Percentiles rank a stretch among this genome's conserved stretches.
Evolutionary conservation across 129 eudicot genomes (phyloP).

Genomic region (Calendula officinalis): DNA sequence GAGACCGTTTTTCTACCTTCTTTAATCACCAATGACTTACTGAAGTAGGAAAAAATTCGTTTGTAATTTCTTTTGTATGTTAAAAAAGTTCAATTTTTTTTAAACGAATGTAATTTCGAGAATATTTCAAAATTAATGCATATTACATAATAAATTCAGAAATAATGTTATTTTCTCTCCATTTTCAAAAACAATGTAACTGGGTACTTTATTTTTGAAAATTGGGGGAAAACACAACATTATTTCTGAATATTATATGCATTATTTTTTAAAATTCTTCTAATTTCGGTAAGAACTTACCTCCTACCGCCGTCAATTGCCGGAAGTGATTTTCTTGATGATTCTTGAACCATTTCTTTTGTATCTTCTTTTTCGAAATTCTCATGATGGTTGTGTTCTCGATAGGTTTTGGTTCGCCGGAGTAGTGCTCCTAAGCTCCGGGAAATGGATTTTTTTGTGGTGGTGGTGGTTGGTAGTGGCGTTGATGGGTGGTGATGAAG

Average conservation of each 20-base stretch:
- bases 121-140: too few species aligned
- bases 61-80: neutral
- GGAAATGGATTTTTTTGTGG: slow-evolving; percentile 33
- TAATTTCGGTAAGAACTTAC: neutral
- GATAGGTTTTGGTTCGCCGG: slow-evolving; percentile 43
- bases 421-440: slow-evolving; percentile 34
- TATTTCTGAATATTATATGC: too few species aligned
- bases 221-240: too few species aligned
- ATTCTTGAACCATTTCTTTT: slow-evolving; percentile 31
- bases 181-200: too few species aligned
- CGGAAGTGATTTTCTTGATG: slow-evolving; percentile 42
- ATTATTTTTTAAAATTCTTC: neutral
- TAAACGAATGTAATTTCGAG: too few species aligned
- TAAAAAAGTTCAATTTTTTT: neutral
- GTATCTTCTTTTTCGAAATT: slow-evolving; percentile 18
- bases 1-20: slow-evolving; percentile 26
- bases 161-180: too few species aligned
- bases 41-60: neutral
- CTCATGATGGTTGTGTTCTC: slow-evolving; percentile 22
- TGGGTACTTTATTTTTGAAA: too few species aligned
- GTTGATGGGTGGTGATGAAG: slow-evolving; percentile 22
- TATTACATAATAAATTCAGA: too few species aligned
- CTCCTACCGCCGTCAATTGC: neutral
- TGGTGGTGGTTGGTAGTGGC: slow-evolving; percentile 26
- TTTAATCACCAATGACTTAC: slow-evolving; percentile 8